Evolutionary conservation across 2,329 filamentous ascomycete genomes (phyloP).

Genomic region (Colletotrichum sp.): DNA sequence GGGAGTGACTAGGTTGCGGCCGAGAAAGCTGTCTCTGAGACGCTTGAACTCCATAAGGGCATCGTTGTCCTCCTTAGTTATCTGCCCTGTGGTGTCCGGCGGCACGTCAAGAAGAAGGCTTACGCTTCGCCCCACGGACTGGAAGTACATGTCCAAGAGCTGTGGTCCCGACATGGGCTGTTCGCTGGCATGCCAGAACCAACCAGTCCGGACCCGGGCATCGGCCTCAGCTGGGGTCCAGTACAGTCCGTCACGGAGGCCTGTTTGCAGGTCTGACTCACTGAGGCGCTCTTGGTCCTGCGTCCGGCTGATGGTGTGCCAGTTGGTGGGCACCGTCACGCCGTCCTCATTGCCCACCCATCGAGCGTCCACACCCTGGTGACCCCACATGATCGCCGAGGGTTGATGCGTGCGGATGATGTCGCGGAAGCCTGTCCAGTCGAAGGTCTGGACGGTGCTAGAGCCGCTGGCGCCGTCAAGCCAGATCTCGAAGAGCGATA

Average conservation of each 20-base stretch:
- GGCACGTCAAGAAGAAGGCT: neutral
- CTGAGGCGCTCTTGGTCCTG: constrained; percentile 29
- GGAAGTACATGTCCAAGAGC: neutral
- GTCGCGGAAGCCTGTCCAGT: constrained; percentile 32
- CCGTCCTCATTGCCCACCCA: constrained; percentile 37
- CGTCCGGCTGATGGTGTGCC: constrained; percentile 33
- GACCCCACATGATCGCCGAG: neutral
- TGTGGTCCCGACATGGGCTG: neutral
- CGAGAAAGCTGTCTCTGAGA: neutral
- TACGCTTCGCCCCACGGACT: neutral
- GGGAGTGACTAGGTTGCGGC: neutral
- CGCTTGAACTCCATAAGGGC: neutral
- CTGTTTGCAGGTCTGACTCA: constrained; percentile 16
- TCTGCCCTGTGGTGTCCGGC: neutral
- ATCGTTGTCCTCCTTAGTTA: neutral
- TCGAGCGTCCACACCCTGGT: constrained; percentile 33
- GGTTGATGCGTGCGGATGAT: constrained; percentile 25
- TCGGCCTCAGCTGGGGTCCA: neutral
- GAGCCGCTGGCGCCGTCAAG: constrained; percentile 36
- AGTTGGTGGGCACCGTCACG: constrained; percentile 28
- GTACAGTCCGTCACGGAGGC: neutral
- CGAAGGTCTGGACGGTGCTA: constrained; percentile 32
- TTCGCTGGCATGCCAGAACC: neutral
- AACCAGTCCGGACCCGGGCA: neutral
- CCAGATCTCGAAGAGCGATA: constrained; percentile 34